Evolutionary conservation across 2,329 filamentous ascomycete species (phyloP), one percentile per base, ranked within the genome.

Genomic region (Chalaropsis thielavioides): DNA sequence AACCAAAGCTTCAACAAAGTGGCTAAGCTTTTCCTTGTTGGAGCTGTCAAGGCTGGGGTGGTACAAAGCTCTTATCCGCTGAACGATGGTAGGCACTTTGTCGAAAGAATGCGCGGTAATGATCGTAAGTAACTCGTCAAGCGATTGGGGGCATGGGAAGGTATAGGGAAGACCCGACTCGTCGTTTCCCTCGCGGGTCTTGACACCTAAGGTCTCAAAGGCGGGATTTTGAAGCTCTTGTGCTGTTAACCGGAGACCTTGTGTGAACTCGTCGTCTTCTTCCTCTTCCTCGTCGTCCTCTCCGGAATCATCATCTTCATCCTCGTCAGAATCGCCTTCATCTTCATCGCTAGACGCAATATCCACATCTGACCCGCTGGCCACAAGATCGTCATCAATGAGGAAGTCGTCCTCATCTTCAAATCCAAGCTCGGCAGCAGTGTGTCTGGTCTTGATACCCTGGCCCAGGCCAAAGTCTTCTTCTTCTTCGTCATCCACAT

Each of bases 331-430:
- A 22, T 77, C 78, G 3, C 81, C 79, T 0, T 80, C 80, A 11
- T 79, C 78, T 27, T 80, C 79, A 49, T 82, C 80, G 44, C 79
- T 80, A 7, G 79, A 79, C 19, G 81, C 75, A 3, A 79, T 76
- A 35, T 87, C 83, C n/a, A 85, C 71, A 46, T 87, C 85, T 5
- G 89, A 92, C 44, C 85, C 89, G 69, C 86, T 92, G 13, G 91
- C 91, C 41, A 96, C 82, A 17, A 97, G 80, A 71, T 95, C 88
- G 68, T 94, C 89, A 67, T 97, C 92, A 68, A 96, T 85, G 31
- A 92, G 73, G 71, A 97, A 97, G 70, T 96, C 90, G 70, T 97
- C 92, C 72, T 97, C 92, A 70, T 96, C 92, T 69, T 96, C 91
- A 41, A 95, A 86, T 5, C 85, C 89, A 19, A 91, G 74, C 66